Evolutionary conservation across 805 yeast genomes (phyloP), one percentile per base, ranked within the genome.

Genomic region (Metschnikowia bowlesiae): DNA sequence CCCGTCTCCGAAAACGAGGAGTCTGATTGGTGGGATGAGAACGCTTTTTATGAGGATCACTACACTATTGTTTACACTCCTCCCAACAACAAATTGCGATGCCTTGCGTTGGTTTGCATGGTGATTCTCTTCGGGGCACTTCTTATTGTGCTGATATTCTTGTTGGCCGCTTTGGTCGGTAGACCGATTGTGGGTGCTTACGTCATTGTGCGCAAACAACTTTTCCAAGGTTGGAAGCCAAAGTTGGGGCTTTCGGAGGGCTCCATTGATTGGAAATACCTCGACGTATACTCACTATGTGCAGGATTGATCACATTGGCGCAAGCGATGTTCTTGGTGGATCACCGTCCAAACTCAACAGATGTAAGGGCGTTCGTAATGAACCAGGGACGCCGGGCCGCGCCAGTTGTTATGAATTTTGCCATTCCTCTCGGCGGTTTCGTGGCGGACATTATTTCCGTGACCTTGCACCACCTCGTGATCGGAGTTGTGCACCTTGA

Each of bases 41-140:
- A 67, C 31, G 44, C 60, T 37, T 68, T 64, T 7, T 65, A 71
- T 18, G 73, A 68, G 22, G 65, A 70, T 44, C 70, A 70, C 1
- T 89, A 91, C 65, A 75, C 80, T 2, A 80, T 91, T 30, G 97
- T 91, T 2, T 95, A 91, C 68, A 75, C 89, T 41, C 98, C 99
- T 4, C 96, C 96, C 1, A 57, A 76, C 45, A 88, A 92, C 65
- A 76, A 82, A 46, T 32, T 61, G 2, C 75, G 97, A 51, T 75
- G 89, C 34, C 70, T 78, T 22, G 68, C 61, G 0, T 63, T 87
- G 40, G 66, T 81, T 22, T 53, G 67, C 8, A 59, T 69, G 63
- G 63, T 81, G 13, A 82, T 87, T 82, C 49, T 70, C 2, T 77
- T 75, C 58, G 70, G 74, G 0, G 69, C 68, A 1, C 47, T 71